Conservation (phyloP, 305 asterid genomes). For the Rubia balearica region DNA sequence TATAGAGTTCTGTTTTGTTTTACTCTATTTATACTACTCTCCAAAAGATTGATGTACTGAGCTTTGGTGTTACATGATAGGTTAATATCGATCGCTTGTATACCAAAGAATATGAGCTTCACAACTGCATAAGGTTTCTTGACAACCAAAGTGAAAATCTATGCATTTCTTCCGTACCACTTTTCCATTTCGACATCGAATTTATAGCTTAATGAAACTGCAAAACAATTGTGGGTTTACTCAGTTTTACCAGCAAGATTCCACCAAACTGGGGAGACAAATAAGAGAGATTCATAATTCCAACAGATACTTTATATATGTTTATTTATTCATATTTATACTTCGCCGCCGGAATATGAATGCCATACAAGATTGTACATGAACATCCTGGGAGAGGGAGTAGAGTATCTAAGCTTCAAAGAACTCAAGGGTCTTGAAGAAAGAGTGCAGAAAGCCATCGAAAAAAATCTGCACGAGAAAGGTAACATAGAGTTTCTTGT, state of each 20-base stretch:
- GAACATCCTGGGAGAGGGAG: conserved; percentile 75
- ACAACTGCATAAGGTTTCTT: conserved; percentile 59
- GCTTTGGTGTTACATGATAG: conserved; percentile 34
- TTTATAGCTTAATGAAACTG: not conserved
- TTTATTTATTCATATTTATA: not conserved
- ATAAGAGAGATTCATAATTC: conserved; percentile 51
- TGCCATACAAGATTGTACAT: conserved; percentile 22
- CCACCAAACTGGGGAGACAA: conserved; percentile 51
- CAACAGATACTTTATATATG: conserved; percentile 35
- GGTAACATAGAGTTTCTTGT: conserved; percentile 26
- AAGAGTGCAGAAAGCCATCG: conserved; percentile 71
- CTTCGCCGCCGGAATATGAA: not conserved
- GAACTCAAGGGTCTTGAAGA: conserved; percentile 55
- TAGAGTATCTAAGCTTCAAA: conserved; percentile 41
- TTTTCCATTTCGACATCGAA: not conserved
- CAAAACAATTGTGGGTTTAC: conserved; percentile 1
- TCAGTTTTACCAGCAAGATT: conserved; percentile 81
- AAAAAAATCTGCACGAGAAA: conserved; percentile 62
- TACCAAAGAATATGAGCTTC: conserved; percentile 51
- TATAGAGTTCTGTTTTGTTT: not conserved
- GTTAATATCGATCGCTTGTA: conserved; percentile 42
- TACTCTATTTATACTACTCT: not conserved
- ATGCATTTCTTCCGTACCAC: not conserved
- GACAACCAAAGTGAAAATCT: not conserved
- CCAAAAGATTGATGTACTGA: not conserved